Base-by-base conservation (phyloP, 1,284 basidiomycete genomes). In the Porogramme epimiltina region DNA sequence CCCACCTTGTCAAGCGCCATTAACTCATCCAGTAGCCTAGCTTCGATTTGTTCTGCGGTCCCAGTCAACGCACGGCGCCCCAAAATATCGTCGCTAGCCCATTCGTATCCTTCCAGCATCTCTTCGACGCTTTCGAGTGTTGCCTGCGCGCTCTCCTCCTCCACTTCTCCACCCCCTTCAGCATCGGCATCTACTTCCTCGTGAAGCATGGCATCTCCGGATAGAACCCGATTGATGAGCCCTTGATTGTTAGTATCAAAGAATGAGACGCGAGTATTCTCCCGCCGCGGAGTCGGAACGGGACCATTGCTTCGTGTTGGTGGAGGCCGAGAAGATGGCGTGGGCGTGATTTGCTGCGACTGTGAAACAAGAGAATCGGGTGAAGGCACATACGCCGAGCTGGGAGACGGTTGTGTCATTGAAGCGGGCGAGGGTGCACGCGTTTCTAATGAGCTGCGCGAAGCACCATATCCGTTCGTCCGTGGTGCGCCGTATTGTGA, bases 41-140 rank as follows among this genome's bases (percentile, higher is more conserved):
- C 87, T 69, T 96, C 92, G 55, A 96, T 93, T 54, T 93, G 79
- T 66, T 95, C 93, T 26, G 90, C 90, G 4, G 89, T 84, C n/a
- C 89, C 88, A 60, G 80, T 78, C 19, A 74, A 75, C 50, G 81
- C 77, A 59, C 81, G 84, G 56, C 80, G 73, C 15, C 80, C 80
- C 36, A 88, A 74, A 22, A 85, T 75, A 67, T 85, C 80, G 58
- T 89, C 88, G 55, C 82, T 84, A 0, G 89, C 85, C 94, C 93
- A 98, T 68, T 99, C 96, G 66, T 98, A 96, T 0, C 95, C 95
- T 65, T 99, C 96, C 10, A 99, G 79, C 92, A 99, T 95, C 68
- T 99, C 97, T 67, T 99, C 97, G 3, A 99, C 93, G 68, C 86
- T 95, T 9, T 87, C 77, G 69, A 97, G 80, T 4, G 91, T 91